Evolutionary conservation across 2,329 filamentous ascomycete species (phyloP).

Genomic region (Sphaerulina musiva): DNA sequence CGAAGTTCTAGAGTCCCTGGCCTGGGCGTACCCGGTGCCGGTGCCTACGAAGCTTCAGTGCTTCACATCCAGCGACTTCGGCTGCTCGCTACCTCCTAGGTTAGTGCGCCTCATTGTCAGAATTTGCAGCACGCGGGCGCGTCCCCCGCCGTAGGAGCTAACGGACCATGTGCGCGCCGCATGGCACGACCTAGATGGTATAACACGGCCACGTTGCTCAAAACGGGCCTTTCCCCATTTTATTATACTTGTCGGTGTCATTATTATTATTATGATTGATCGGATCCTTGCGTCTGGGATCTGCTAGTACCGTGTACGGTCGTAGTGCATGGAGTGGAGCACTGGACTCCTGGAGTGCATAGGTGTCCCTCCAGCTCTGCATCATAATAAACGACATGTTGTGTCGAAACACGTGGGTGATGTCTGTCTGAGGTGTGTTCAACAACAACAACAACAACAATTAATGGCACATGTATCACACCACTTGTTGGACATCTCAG

Average conservation of each 20-base stretch:
- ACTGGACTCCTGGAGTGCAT: constrained; percentile 6
- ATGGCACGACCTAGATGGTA: neutral
- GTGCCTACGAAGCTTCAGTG: too few relatives aligned
- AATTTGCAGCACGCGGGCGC: constrained; percentile 5
- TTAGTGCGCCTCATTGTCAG: neutral
- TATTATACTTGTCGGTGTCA: neutral
- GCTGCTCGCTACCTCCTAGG: neutral
- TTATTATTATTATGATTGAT: neutral
- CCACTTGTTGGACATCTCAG: neutral
- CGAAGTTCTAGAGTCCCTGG: neutral
- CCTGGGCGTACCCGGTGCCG: neutral
- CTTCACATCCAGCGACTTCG: neutral
- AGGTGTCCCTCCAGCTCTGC: too few relatives aligned
- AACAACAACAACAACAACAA: neutral
- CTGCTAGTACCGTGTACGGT: constrained; percentile 5
- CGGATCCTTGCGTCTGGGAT: constrained; percentile 3
- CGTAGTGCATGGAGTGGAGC: constrained; percentile 6
- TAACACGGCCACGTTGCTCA: constrained; percentile 7
- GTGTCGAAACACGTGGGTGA: neutral
- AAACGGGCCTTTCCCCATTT: neutral
- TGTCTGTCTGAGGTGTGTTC: neutral
- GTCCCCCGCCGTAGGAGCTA: constrained; percentile 2
- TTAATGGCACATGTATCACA: neutral
- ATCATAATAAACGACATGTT: neutral
- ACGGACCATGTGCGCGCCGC: neutral